Base-by-base conservation (phyloP, 371 early-diverging fungal species). In the Actinomortierella wolfii region DNA sequence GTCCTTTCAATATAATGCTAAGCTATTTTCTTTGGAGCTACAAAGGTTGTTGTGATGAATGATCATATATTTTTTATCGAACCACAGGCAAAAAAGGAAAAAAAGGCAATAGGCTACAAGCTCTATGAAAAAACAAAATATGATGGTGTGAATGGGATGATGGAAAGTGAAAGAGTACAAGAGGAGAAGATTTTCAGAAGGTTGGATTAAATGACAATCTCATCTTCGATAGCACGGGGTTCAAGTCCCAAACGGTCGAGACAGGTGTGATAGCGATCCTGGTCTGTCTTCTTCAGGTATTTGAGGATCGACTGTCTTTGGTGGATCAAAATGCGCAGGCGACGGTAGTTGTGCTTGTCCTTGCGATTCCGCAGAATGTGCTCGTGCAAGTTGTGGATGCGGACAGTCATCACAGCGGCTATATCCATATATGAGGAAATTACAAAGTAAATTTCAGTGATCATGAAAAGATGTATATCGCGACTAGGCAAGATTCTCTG, bases 351-450 rank as follows among this genome's bases (percentile, higher is more conserved):
- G 65, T 92, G 90, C 68, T 82, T 88, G 78, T 97, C 97, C 80
- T 96, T 96, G 56, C 79, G 83, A 76, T 92, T 84, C 48, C 81
- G 83, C 53, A 79, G 78, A 64, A 96, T 66, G 70, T 97, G 97
- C 13, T 83, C 81, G 59, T 89, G 71, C 67, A 97, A 80, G 64
- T 94, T 92, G 59, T 92, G 88, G 63, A 97, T 95, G 60, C 92
- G 89, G 48, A 95, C 89, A 14, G 94, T 94, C 79, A 93, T 86
- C 29, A 96, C 81, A 15, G 95, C 97, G 56, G 94, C 97, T 94
- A 66, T 26, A 7, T 21, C 7, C 3, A 21, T 13, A n/a, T n/a
- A n/a, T n/a, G n/a, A n/a, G n/a, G n/a, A n/a, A n/a, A n/a, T n/a
- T n/a, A n/a, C n/a, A n/a, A n/a, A n/a, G n/a, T 51, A 46, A 48